Percentiles rank a stretch among this genome's conserved stretches.
Conservation (phyloP, 768 basidiomycete genomes). For the Pleurotus citrinopileatus region DNA sequence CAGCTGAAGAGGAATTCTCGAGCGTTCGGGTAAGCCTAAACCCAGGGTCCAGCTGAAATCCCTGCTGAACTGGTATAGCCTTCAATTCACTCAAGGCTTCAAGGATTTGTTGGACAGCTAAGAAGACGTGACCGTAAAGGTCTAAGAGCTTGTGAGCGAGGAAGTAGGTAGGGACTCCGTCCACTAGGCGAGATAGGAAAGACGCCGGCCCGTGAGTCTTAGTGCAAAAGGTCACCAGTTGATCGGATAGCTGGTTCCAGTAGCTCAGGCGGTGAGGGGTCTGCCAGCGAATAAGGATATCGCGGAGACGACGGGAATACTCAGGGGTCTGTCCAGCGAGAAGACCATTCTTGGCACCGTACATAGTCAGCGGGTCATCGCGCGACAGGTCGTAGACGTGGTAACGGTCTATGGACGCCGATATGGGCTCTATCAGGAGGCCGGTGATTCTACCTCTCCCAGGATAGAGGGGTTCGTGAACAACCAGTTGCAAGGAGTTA, state of each 20-base stretch:
- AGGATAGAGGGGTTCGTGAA: too few relatives aligned
- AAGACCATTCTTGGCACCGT: not conserved
- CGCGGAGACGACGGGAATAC: not conserved
- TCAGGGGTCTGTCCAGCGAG: conserved; percentile 7
- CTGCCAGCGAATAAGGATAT: conserved; percentile 10
- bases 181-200: too few relatives aligned
- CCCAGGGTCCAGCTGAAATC: not conserved
- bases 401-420: too few relatives aligned
- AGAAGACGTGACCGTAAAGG: not conserved
- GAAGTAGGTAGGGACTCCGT: not conserved
- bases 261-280: not conserved
- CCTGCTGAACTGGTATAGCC: not conserved
- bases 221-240: not conserved
- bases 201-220: not conserved
- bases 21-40: not conserved
- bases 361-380: conserved; percentile 7
- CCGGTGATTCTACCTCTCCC: too few relatives aligned
- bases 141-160: not conserved
- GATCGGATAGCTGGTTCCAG: not conserved
- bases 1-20: not conserved
- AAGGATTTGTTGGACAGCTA: conserved; percentile 8
- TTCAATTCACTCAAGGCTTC: not conserved
- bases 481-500: too few relatives aligned
- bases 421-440: too few relatives aligned
- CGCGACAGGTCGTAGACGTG: not conserved